phyloP scores from a whole-genome alignment of 257 asterid genomes.

The Osmanthus fragrans region DNA sequence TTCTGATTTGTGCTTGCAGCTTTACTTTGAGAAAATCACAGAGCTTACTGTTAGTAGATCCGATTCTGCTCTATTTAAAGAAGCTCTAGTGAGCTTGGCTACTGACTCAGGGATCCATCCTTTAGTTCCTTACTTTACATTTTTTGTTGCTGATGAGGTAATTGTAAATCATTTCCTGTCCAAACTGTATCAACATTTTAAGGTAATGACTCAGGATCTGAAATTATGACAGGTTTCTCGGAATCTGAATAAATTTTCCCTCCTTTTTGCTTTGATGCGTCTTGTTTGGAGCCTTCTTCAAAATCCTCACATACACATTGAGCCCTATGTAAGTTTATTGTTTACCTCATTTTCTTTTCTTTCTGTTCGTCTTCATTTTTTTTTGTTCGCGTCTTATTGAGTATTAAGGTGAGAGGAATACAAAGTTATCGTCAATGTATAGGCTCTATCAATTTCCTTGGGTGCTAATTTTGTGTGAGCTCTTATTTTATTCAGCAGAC shows the following conservation, averaged over 20 bases:
- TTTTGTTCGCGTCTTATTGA: not conserved
- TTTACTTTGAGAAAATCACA: conserved; percentile 92
- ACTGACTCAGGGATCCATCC: conserved; percentile 99
- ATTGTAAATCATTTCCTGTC: conserved; percentile 10
- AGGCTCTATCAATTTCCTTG: not conserved
- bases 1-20: conserved; percentile 55
- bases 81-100: conserved; percentile 87
- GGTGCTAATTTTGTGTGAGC: not conserved
- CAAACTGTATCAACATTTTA: conserved; percentile 15
- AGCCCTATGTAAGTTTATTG: conserved; percentile 81
- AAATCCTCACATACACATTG: conserved; percentile 87
- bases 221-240: conserved; percentile 72
- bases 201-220: conserved; percentile 16
- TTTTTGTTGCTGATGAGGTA: conserved; percentile 95
- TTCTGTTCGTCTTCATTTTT: not conserved
- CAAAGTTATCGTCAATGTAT: not conserved
- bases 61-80: conserved; percentile 71
- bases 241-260: conserved; percentile 66
- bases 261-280: conserved; percentile 94
- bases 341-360: not conserved
- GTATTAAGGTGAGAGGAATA: not conserved
- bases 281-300: conserved; percentile 93
- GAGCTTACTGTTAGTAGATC: conserved; percentile 78
- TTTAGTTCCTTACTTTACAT: conserved; percentile 91
- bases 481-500: not conserved